These are phyloP conservation scores for Globisporangium megalacanthum DNA, from an alignment of 352 stramenopile genomes.

Conservation along the genomic window DNA sequence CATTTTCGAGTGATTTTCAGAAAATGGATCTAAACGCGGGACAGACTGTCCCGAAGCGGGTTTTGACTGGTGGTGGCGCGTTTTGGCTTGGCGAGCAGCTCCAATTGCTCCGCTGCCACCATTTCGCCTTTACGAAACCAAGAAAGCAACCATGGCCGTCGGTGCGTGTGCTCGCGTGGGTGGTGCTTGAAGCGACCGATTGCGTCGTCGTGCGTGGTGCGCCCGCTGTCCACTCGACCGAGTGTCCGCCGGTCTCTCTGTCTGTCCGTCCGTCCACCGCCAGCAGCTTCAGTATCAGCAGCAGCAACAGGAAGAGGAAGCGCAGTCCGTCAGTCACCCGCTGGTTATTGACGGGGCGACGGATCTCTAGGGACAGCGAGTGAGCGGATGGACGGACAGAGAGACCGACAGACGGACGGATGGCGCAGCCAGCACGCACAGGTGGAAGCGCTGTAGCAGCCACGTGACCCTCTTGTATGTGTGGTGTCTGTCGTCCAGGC, in stretches of 20 bases:
- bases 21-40: no score
- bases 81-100: background rate
- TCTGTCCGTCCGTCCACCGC: background rate
- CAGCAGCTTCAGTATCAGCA: conserved; percentile 2
- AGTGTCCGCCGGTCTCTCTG: background rate
- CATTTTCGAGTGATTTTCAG: background rate
- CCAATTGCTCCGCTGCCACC: conserved; percentile 21
- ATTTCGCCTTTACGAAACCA: conserved; percentile 89
- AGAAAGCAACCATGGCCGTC: conserved; percentile 84
- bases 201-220: background rate
- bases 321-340: background rate
- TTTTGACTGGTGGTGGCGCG: background rate
- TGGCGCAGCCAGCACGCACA: background rate
- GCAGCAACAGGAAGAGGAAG: conserved; percentile 8
- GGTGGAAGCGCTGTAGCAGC: background rate
- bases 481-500: conserved; percentile 31
- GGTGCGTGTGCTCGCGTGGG: conserved; percentile 34
- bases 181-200: no score
- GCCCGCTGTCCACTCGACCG: background rate
- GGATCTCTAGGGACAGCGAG: no score
- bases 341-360: no score
- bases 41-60: background rate
- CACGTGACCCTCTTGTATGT: conserved; percentile 1
- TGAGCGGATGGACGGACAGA: no score
- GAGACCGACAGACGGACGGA: no score